These are phyloP conservation scores for Cetraspora pellucida DNA, from an alignment of 192 early-diverging fungal species.

Conservation along the genomic window DNA sequence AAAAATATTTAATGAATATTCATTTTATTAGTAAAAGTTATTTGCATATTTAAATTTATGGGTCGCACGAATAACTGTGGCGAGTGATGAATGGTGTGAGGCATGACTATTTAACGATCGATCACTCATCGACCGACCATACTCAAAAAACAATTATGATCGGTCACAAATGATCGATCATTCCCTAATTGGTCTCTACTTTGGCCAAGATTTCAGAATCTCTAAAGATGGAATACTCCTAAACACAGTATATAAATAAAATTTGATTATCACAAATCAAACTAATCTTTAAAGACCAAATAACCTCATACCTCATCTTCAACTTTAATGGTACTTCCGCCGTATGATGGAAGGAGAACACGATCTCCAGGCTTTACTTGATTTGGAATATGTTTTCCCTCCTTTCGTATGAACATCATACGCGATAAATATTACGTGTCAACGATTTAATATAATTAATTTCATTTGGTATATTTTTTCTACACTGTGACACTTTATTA, in stretches of 20 bases:
- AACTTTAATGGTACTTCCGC: conserved; percentile 93
- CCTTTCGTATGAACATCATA: conserved; percentile 44
- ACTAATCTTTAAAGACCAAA: not conserved
- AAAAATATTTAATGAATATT: too few relatives aligned
- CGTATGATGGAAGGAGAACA: conserved; percentile 94
- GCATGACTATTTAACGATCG: too few relatives aligned
- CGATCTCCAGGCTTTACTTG: conserved; percentile 90
- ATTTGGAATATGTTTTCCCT: conserved; percentile 79
- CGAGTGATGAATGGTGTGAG: too few relatives aligned
- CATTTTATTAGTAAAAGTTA: too few relatives aligned
- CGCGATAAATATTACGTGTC: conserved; percentile 14
- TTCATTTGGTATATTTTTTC: not conserved
- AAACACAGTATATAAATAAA: not conserved
- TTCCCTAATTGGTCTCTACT: too few relatives aligned
- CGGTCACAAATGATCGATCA: too few relatives aligned
- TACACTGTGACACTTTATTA: not conserved
- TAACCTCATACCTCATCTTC: conserved; percentile 62
- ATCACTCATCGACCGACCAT: too few relatives aligned
- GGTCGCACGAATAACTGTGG: too few relatives aligned
- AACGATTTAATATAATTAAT: not conserved
- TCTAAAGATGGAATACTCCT: conserved; percentile 31
- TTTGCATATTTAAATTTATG: too few relatives aligned
- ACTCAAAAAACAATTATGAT: too few relatives aligned
- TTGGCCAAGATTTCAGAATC: conserved; percentile 34
- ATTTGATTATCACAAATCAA: not conserved